Evolutionary conservation across 2,329 filamentous ascomycete genomes (phyloP).

Genomic region (Ophiocordyceps camponoti-rufipedis): DNA sequence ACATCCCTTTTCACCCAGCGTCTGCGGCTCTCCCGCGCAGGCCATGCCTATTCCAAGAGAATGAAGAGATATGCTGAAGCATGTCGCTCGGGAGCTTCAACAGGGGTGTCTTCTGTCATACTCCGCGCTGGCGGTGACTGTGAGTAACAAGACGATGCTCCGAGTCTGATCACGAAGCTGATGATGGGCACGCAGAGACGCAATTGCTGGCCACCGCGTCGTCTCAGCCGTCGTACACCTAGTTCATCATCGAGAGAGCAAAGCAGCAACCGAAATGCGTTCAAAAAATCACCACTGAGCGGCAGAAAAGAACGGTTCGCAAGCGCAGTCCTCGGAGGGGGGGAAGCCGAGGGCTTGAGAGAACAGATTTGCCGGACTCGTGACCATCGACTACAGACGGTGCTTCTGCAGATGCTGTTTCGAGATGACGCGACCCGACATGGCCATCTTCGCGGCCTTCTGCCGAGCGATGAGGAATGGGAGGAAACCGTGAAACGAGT

Average conservation of each 20-base stretch:
- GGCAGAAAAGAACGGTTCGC: slow-evolving; percentile 5
- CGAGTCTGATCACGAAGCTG: neutral
- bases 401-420: slow-evolving; percentile 15
- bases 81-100: slow-evolving; percentile 13
- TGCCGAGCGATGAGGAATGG: slow-evolving; percentile 10
- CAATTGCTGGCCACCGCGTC: neutral
- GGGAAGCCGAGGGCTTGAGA: slow-evolving; percentile 4
- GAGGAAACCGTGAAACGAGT: slow-evolving; percentile 5
- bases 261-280: neutral
- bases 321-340: slow-evolving; percentile 4
- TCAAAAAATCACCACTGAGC: neutral
- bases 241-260: neutral
- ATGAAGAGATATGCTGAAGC: slow-evolving; percentile 20
- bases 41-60: slow-evolving; percentile 3
- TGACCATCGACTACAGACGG: slow-evolving; percentile 9
- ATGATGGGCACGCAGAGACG: slow-evolving; percentile 2
- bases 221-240: neutral
- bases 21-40: neutral
- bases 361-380: slow-evolving; percentile 8
- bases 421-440: slow-evolving; percentile 6
- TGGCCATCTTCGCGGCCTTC: slow-evolving; percentile 6
- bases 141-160: neutral
- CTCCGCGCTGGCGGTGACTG: slow-evolving; percentile 3
- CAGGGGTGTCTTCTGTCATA: slow-evolving; percentile 10
- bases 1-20: neutral